Percentiles rank a stretch among this genome's conserved stretches.
Conservation (phyloP, 2,329 filamentous ascomycete species). For the Penicillium sp. region DNA sequence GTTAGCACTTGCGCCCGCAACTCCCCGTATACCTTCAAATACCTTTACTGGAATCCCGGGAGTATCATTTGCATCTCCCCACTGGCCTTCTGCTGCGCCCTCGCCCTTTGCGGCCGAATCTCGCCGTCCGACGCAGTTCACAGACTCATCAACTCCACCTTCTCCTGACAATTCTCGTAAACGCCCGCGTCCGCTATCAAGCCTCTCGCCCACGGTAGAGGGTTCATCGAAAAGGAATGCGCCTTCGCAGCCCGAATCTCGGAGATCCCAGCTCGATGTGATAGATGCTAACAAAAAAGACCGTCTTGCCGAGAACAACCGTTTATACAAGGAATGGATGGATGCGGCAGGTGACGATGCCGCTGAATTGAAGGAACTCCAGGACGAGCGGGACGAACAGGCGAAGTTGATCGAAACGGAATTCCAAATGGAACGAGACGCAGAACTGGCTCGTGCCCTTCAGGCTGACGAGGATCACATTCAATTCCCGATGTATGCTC, state of each 20-base stretch:
- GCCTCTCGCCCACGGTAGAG: background rate
- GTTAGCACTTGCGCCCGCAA: background rate
- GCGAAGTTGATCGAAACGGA: constrained; percentile 10
- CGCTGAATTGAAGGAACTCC: constrained; percentile 21
- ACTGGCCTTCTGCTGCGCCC: constrained; percentile 19
- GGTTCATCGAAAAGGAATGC: constrained; percentile 18
- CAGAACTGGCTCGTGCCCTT: constrained; percentile 39
- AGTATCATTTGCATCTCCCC: constrained; percentile 5
- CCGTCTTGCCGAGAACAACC: constrained; percentile 2
- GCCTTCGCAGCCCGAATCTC: constrained; percentile 3
- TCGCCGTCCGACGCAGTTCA: background rate
- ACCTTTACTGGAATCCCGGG: background rate
- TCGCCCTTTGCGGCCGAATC: constrained; percentile 15
- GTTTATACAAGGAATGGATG: constrained; percentile 8
- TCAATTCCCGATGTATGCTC: background rate
- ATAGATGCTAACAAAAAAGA: constrained; percentile 9
- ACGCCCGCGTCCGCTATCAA: constrained; percentile 18
- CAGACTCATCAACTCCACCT: background rate
- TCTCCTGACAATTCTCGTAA: constrained; percentile 15
- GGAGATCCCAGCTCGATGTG: constrained; percentile 5
- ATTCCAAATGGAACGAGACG: constrained; percentile 30
- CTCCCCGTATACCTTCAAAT: background rate
- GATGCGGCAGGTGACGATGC: background rate
- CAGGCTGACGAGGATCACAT: constrained; percentile 28
- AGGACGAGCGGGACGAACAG: constrained; percentile 28